Percentiles rank a stretch among this genome's conserved stretches.
phyloP scores from a whole-genome alignment of 208 protist genomes.

The Acanthamoeba royreba region DNA sequence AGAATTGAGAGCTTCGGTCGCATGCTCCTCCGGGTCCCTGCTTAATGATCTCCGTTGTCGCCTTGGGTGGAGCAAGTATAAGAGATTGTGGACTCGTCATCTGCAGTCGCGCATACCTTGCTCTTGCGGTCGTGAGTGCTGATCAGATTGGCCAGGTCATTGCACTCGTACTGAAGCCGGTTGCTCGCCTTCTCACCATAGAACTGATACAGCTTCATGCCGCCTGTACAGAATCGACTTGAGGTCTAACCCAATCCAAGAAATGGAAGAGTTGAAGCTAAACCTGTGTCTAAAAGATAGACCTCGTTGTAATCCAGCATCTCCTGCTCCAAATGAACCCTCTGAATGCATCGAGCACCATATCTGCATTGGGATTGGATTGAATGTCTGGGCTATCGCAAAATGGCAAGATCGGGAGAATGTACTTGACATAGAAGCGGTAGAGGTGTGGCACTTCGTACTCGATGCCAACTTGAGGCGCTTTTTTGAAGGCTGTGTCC shows the following conservation, averaged over 20 bases:
- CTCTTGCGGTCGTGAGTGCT: slow-evolving; percentile 5
- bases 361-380: background rate
- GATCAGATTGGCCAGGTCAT: background rate
- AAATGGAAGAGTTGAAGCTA: background rate
- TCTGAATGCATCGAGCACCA: background rate
- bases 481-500: background rate
- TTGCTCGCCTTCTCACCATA: background rate
- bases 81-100: background rate
- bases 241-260: too few relatives aligned
- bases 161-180: background rate
- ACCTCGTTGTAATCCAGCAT: slow-evolving; percentile 12
- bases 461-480: background rate
- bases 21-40: background rate
- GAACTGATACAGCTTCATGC: background rate
- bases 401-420: background rate
- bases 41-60: background rate
- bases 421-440: slow-evolving; percentile 14
- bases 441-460: slow-evolving; percentile 7
- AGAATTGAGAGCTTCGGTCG: background rate
- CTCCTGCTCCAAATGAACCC: background rate
- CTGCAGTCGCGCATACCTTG: background rate
- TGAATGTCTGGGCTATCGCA: background rate
- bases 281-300: background rate
- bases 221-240: too few relatives aligned
- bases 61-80: too few relatives aligned